Evolutionary conservation across 2,329 filamentous ascomycete species (phyloP), one percentile per base, ranked within the genome.

Genomic region (Aspergillus felis): DNA sequence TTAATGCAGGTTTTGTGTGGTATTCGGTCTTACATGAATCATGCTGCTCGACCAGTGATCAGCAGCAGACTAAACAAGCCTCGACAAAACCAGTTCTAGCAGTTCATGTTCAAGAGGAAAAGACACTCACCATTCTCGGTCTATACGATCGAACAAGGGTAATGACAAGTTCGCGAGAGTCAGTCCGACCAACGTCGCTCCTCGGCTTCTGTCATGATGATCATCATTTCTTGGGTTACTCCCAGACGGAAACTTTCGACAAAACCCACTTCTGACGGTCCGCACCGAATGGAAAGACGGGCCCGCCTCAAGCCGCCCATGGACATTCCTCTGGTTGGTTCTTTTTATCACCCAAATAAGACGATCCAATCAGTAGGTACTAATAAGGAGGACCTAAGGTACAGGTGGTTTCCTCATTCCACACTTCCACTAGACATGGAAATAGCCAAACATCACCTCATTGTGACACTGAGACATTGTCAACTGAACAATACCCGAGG

Each of bases 211-310:
- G 32, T 46, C 42, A 46, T 46, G 42, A 46, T 55, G 38, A 38
- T 42, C 28, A 28, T 25, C 29, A 42, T 56, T 47, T 41, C 46
- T 25, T 35, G 50, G 54, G 49, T 49, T n/a, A n/a, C n/a, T n/a
- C 50, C 46, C 27, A 27, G 44, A 53, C 50, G 53, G 53, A 53
- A 54, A 52, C 24, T 56, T 56, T 56, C 38, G 27, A 12, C 25
- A 12, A 6, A 48, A 24, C 22, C 51, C 59, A 60, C 60, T 60
- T 38, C 47, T 27, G 50, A 51, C 61, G 61, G 61, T 55, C 61
- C 61, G 61, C 61, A 61, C 61, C 61, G 61, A 57, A 60, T 58
- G 29, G 50, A 52, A 47, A 51, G 35, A 54, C 53, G 57, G 50
- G 41, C 42, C 54, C 46, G 56, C 54, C 56, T 60, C 61, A 62